Base-by-base conservation (phyloP, 2,329 filamentous ascomycete genomes). In the Cladosporium sp. region DNA sequence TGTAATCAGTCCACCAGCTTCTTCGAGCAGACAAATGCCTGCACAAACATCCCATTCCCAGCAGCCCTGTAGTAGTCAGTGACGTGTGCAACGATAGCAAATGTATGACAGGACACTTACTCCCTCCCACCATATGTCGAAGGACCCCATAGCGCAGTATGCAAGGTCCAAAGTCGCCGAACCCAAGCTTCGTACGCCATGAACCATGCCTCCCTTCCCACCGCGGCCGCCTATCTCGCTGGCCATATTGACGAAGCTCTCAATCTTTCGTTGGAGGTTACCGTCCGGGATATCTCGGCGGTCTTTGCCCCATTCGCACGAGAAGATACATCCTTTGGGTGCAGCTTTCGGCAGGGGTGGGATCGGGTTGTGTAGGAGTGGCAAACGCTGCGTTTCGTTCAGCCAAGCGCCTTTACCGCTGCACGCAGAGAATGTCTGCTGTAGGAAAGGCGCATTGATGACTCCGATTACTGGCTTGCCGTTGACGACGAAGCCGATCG, bases 11-110 rank as follows among this genome's bases (percentile, higher is more conserved):
- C 89, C 89, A 1, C 88, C 88, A 2, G 89, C 88, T 73, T 91
- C 88, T 58, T 85, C 75, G 1, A 91, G 74, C 39, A 91, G 85
- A 4, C 86, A 87, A 58, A 90, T 84, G 1, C 88, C 88, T 12
- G 88, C 89, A 1, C 88, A 87, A 3, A 91, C 88, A 63, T 91
- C 89, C 87, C 88, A 91, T 72, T 91, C 89, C 88, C 88, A 90
- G 66, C 87, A 90, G 0, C 63, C 70, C 66, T 67, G 39, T n/a
- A 47, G 37, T 1, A 55, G 49, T 65, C 19, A 65, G 63, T 10
- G n/a, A n/a, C 8, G 4, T n/a, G 34, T 12, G 17, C n/a, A n/a
- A 37, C 49, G 22, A 35, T 15, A 20, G 6, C 17, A 56, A n/a
- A 12, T 13, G 15, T 4, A 45, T 17, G 42, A 17, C 12, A 2